Conservation (phyloP, 2,329 filamentous ascomycete genomes). For the Pseudogymnoascus sp. region DNA sequence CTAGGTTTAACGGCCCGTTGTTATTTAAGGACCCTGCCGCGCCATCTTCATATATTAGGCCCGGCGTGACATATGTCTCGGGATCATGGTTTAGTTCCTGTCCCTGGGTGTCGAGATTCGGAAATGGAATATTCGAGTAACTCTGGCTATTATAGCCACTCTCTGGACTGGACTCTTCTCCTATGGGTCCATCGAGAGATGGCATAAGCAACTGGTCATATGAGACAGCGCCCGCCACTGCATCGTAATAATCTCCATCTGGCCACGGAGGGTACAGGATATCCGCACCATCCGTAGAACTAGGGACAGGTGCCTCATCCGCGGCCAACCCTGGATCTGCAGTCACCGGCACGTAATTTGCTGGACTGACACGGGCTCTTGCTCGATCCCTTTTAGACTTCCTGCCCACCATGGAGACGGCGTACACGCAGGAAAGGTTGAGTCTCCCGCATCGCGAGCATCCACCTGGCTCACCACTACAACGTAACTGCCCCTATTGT, state of each 20-base stretch:
- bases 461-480: background rate
- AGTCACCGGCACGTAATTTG: background rate
- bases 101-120: background rate
- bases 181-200: background rate
- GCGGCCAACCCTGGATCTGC: background rate
- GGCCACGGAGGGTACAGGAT: background rate
- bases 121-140: background rate
- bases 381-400: background rate
- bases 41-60: background rate
- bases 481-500: background rate
- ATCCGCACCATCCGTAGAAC: background rate
- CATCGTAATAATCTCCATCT: background rate
- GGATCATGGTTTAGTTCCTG: background rate
- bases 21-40: background rate
- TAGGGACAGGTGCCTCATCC: background rate
- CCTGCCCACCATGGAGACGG: background rate
- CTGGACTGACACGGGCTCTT: background rate
- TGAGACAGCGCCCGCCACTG: background rate
- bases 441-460: background rate
- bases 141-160: background rate
- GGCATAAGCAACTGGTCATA: background rate
- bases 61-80: background rate
- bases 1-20: background rate
- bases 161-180: background rate
- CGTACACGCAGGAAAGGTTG: background rate